Conservation (phyloP, 2,329 filamentous ascomycete species). For the Penicillium occitanis region DNA sequence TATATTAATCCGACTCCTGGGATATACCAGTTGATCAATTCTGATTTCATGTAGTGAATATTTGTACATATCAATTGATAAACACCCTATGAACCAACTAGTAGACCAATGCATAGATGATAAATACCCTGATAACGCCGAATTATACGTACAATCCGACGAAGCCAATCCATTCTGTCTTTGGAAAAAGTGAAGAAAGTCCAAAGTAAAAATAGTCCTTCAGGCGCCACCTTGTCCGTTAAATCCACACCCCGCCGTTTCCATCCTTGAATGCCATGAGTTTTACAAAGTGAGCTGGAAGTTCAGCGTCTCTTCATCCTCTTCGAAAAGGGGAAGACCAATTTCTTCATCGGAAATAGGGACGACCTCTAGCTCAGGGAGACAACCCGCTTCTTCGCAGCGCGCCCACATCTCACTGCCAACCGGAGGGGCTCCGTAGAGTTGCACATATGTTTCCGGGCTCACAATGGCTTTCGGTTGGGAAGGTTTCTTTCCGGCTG, state of each 20-base stretch:
- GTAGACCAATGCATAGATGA: slow-evolving; percentile 4
- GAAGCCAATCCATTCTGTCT: slow-evolving; percentile 6
- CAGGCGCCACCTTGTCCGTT: neutral
- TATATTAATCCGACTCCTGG: neutral
- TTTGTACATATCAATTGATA: slow-evolving; percentile 6
- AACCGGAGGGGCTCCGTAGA: slow-evolving; percentile 43
- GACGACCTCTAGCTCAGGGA: slow-evolving; percentile 23
- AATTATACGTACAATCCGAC: neutral
- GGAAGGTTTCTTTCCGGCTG: slow-evolving; percentile 26
- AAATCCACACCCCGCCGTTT: neutral
- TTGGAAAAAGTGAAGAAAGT: slow-evolving; percentile 22
- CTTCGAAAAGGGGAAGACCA: slow-evolving; percentile 32
- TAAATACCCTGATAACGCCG: slow-evolving; percentile 2
- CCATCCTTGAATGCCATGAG: neutral
- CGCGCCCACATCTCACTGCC: slow-evolving; percentile 47
- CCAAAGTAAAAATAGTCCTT: neutral
- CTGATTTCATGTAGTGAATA: neutral
- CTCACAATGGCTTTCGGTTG: slow-evolving; percentile 35
- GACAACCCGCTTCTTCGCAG: slow-evolving; percentile 40
- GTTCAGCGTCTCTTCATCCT: slow-evolving; percentile 41
- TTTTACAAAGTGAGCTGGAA: slow-evolving; percentile 43
- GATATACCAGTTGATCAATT: neutral
- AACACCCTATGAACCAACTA: neutral
- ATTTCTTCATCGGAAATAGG: slow-evolving; percentile 29
- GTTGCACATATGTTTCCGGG: slow-evolving; percentile 44